phyloP scores from a whole-genome alignment of 768 basidiomycete genomes.

The Leccinum truebloodii region DNA sequence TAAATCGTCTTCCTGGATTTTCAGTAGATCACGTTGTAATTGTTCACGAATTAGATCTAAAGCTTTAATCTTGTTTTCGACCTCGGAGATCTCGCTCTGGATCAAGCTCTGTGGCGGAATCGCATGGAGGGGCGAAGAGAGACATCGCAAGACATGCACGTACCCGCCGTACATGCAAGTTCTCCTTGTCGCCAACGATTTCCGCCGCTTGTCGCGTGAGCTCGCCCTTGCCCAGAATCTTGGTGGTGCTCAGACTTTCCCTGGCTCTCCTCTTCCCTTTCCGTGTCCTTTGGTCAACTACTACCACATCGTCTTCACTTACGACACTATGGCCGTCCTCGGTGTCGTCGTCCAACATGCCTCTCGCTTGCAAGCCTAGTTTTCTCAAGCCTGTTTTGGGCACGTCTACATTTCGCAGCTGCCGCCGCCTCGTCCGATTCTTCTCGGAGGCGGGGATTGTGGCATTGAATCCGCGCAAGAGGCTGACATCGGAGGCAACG shows the following conservation, averaged over 20 bases:
- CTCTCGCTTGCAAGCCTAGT: conserved; percentile 76
- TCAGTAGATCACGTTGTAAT: conserved; percentile 80
- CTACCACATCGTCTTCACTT: conserved; percentile 77
- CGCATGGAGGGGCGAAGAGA: conserved; percentile 7
- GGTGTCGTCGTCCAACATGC: conserved; percentile 55
- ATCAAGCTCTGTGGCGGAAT: conserved; percentile 65
- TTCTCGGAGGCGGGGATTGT: conserved; percentile 90
- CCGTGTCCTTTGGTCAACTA: conserved; percentile 43
- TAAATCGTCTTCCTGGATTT: conserved; percentile 91
- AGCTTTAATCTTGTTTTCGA: conserved; percentile 85
- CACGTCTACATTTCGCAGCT: conserved; percentile 78
- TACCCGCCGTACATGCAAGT: conserved; percentile 85
- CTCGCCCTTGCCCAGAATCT: conserved; percentile 81
- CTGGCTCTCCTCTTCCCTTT: conserved; percentile 51
- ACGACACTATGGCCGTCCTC: conserved; percentile 59
- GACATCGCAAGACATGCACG: conserved; percentile 11
- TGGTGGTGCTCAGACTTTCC: conserved; percentile 67
- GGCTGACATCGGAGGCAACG: conserved; percentile 70
- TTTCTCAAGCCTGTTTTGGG: conserved; percentile 77
- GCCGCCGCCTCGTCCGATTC: conserved; percentile 71
- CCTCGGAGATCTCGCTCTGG: conserved; percentile 83
- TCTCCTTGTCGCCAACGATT: conserved; percentile 89
- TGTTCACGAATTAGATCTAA: conserved; percentile 79
- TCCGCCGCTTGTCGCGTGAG: conserved; percentile 81
- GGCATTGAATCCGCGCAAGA: conserved; percentile 91